phyloP scores from a whole-genome alignment of 108 stramenopile species.

The Pseudonitzschia multiseries region DNA sequence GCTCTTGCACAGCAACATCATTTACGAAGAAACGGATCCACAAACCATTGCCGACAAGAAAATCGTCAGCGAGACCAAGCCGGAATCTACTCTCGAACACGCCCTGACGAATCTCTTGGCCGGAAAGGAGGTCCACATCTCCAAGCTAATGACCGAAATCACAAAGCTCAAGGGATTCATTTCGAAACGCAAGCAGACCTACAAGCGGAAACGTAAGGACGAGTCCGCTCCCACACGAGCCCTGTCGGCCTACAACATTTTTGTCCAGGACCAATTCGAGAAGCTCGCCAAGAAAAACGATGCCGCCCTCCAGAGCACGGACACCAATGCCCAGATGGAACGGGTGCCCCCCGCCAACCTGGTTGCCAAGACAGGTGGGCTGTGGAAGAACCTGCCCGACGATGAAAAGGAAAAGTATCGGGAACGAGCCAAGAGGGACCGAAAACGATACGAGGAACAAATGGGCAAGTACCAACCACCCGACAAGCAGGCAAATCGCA shows the following conservation, averaged over 20 bases:
- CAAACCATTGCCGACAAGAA: slow-evolving; percentile 30
- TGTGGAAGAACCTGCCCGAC: slow-evolving; percentile 62
- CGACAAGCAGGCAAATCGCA: slow-evolving; percentile 64
- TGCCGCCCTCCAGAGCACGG: slow-evolving; percentile 67
- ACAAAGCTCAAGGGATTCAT: slow-evolving; percentile 66
- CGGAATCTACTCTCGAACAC: slow-evolving; percentile 49
- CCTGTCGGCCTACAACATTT: slow-evolving; percentile 79
- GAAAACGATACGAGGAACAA: slow-evolving; percentile 74
- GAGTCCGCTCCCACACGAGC: slow-evolving; percentile 74
- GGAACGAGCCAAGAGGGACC: slow-evolving; percentile 69
- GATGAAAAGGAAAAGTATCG: slow-evolving; percentile 77
- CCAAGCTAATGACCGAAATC: slow-evolving; percentile 53
- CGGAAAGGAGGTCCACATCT: slow-evolving; percentile 52
- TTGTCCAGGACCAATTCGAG: slow-evolving; percentile 77
- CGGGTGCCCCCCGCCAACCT: slow-evolving; percentile 74
- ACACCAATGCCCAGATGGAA: slow-evolving; percentile 52
- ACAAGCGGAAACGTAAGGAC: slow-evolving; percentile 81
- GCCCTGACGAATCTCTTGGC: slow-evolving; percentile 42
- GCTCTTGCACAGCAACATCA: background rate
- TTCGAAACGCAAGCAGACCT: slow-evolving; percentile 78
- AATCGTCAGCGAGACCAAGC: slow-evolving; percentile 34
- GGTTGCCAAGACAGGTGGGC: slow-evolving; percentile 66
- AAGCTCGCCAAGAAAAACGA: slow-evolving; percentile 74
- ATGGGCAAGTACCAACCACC: slow-evolving; percentile 80
- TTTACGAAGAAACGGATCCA: slow-evolving; percentile 30